Evolutionary conservation across 352 stramenopile species (phyloP).

Genomic region (Phytophthora sojae): DNA sequence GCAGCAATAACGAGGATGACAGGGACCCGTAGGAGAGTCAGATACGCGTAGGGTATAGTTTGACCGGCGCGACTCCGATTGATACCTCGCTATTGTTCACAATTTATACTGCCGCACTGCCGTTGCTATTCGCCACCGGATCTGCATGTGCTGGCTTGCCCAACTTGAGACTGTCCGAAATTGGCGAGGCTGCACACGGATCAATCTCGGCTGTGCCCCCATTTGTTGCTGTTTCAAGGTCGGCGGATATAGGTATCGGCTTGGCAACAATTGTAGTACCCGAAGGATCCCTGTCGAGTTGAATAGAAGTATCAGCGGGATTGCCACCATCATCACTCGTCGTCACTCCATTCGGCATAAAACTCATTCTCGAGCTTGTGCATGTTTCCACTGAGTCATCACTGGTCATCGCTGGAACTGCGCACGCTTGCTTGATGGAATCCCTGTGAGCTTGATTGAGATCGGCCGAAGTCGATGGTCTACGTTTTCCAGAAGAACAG

Average conservation of each 20-base stretch:
- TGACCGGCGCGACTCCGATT: slow-evolving; percentile 3
- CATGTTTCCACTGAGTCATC: not conserved
- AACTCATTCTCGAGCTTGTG: not conserved
- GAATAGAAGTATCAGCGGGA: not conserved
- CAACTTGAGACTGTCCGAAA: not conserved
- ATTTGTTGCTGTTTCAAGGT: not conserved
- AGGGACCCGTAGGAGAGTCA: slow-evolving; percentile 27
- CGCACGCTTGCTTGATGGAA: not conserved
- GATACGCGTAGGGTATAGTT: not conserved
- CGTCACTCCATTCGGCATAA: not conserved
- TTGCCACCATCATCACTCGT: not conserved
- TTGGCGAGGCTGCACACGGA: not conserved
- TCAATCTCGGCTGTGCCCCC: not conserved
- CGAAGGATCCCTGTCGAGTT: not conserved
- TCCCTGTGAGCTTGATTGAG: not conserved
- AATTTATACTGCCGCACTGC: slow-evolving; percentile 17
- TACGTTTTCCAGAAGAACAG: not conserved
- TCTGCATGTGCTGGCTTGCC: not conserved
- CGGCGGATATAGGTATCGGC: not conserved
- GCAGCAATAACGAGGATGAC: slow-evolving; percentile 39
- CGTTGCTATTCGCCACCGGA: slow-evolving; percentile 16
- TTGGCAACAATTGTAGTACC: not conserved
- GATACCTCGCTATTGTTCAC: slow-evolving; percentile 21
- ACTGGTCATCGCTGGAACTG: not conserved
- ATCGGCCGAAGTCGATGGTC: not conserved